Conservation (phyloP, 495 filamentous ascomycete genomes). For the Beverwykella pulmonaria region DNA sequence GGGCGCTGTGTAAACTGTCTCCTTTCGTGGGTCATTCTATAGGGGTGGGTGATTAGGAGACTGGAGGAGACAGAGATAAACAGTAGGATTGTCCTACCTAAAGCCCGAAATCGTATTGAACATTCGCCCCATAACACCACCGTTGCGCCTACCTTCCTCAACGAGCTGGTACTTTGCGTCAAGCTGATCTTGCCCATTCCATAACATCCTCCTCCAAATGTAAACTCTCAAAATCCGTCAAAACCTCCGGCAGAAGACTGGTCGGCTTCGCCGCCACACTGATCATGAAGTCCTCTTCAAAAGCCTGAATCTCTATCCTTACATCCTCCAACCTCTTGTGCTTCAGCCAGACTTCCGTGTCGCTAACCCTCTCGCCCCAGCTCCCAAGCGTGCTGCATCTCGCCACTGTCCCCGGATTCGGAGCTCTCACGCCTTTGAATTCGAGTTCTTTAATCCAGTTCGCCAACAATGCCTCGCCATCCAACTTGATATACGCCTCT, state of each 20-base stretch:
- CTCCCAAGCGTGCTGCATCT: conserved; percentile 42
- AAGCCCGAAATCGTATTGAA: background rate
- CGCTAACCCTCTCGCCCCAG: conserved; percentile 57
- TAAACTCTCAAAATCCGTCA: conserved; percentile 29
- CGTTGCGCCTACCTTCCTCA: background rate
- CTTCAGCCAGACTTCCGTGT: conserved; percentile 57
- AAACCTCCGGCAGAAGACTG: conserved; percentile 26
- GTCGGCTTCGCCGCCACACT: conserved; percentile 56
- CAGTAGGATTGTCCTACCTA: background rate
- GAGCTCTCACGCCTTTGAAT: conserved; percentile 65
- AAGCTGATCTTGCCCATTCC: conserved; percentile 13
- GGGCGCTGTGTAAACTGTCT: conserved; percentile 12
- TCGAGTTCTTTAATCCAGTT: conserved; percentile 72
- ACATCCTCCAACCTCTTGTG: conserved; percentile 56
- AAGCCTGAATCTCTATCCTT: conserved; percentile 61
- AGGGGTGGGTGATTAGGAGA: background rate
- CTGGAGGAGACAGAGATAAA: background rate
- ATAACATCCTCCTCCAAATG: conserved; percentile 31
- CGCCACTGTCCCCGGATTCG: conserved; percentile 47
- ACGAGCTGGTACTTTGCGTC: background rate
- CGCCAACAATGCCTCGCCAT: conserved; percentile 82
- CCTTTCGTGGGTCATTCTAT: background rate
- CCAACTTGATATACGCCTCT: conserved; percentile 93
- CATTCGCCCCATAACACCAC: background rate
- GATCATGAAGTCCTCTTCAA: conserved; percentile 65